A percentile compares a stretch with the other conserved stretches of the same genome.
Evolutionary conservation across 2,329 filamentous ascomycete species (phyloP).

Genomic region (Cladosporium halotolerans): DNA sequence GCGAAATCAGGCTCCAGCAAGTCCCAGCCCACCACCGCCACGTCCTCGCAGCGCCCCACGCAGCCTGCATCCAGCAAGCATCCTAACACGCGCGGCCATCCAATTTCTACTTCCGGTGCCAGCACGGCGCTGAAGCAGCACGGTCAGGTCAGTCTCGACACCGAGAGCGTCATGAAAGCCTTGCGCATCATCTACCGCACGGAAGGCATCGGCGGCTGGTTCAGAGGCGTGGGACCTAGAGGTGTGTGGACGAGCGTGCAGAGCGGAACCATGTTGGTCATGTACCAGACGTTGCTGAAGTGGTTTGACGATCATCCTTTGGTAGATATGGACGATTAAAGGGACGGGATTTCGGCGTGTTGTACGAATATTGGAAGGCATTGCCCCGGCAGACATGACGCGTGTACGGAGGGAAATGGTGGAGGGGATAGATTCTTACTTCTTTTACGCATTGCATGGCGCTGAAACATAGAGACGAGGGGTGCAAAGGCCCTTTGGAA

Average conservation of each 20-base stretch:
- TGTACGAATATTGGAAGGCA: constrained; percentile 5
- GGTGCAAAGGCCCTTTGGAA: background rate
- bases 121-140: constrained; percentile 75
- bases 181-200: constrained; percentile 81
- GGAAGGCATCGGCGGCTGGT: constrained; percentile 85
- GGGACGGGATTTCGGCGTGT: background rate
- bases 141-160: constrained; percentile 74
- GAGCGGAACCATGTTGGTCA: constrained; percentile 90
- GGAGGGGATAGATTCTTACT: too few species aligned
- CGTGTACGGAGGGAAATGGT: too few species aligned
- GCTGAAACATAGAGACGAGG: background rate
- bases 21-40: background rate
- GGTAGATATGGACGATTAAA: constrained; percentile 16
- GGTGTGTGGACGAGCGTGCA: constrained; percentile 97
- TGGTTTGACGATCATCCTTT: constrained; percentile 59
- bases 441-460: constrained; percentile 2
- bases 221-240: constrained; percentile 86
- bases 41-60: constrained; percentile 11
- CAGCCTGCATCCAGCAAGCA: constrained; percentile 9
- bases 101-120: constrained; percentile 82
- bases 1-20: background rate
- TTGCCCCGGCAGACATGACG: too few species aligned
- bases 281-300: constrained; percentile 83
- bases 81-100: constrained; percentile 17
- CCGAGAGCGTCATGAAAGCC: constrained; percentile 80